Base-by-base conservation (phyloP, 371 early-diverging fungal species). In the Phascolomyces articulosus region DNA sequence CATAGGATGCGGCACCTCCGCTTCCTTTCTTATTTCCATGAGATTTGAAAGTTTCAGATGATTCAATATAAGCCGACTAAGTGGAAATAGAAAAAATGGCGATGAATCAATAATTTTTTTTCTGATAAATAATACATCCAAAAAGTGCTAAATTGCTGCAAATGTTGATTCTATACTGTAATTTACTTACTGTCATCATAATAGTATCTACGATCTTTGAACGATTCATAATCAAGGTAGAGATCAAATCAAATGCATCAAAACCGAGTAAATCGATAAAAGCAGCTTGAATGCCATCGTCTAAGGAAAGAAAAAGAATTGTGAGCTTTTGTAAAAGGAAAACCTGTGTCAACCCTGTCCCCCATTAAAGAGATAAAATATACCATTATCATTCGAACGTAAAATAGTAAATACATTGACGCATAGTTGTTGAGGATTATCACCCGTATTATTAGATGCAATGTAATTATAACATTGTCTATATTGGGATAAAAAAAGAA, bases 231-330 rank as follows among this genome's bases (percentile, higher is more conserved):
- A 90, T 70, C 4, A 90, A 67, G 0, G 69, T 75, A 0, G 84
- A 74, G 26, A 92, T 82, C 44, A 93, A 83, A 40, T 92, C 90
- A 47, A 94, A 71, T 24, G 85, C 86, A 29, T 91, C 90, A 67
- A 78, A 91, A 1, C 95, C 95, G n/a, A 94, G 75, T 0, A 91
- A 70, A 65, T 94, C 93, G 4, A 94, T 81, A 21, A 94, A 74
- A 29, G 76, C 70, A 15, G 73, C 80, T 64, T 92, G 88, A 38
- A 91, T 87, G 40, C 72, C 83, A 48, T 87, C 87, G 63, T 89
- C 89, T 80, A 34, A 57, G n/a, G 27, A n/a, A n/a, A n/a, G n/a
- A n/a, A n/a, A n/a, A n/a, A n/a, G n/a, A n/a, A n/a, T n/a, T n/a
- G n/a, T n/a, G n/a, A n/a, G n/a, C n/a, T n/a, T n/a, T n/a, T n/a